These are phyloP conservation scores for Fomitopsis serialis DNA, from an alignment of 768 basidiomycete genomes.

Conservation along the genomic window DNA sequence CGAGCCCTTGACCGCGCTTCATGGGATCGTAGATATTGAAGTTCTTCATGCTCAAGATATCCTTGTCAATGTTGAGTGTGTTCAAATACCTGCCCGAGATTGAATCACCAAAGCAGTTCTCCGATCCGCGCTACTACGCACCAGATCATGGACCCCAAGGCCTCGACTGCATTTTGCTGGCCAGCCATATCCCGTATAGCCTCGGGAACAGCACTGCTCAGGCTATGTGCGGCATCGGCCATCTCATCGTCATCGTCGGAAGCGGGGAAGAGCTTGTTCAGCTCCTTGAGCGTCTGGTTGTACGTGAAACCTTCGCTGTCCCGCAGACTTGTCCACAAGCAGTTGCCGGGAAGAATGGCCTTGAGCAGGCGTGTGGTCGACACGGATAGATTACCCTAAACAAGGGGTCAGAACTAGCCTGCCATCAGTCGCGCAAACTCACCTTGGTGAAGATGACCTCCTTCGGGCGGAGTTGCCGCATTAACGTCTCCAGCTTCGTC, in stretches of 20 bases:
- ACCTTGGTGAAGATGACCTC: conserved; percentile 92
- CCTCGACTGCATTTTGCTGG: conserved; percentile 66
- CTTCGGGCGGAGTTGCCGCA: conserved; percentile 87
- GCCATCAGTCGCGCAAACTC: background rate
- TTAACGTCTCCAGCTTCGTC: conserved; percentile 88
- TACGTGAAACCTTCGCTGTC: conserved; percentile 79
- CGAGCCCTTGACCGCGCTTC: conserved; percentile 77
- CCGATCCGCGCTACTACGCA: conserved; percentile 26
- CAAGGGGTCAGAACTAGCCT: background rate
- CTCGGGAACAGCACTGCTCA: conserved; percentile 47
- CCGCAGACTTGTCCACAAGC: conserved; percentile 86
- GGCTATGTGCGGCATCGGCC: conserved; percentile 38
- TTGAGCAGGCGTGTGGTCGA: conserved; percentile 80
- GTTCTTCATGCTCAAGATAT: conserved; percentile 92
- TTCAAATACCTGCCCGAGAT: conserved; percentile 62
- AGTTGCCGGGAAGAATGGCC: conserved; percentile 68
- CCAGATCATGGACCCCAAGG: conserved; percentile 92
- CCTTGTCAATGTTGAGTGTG: conserved; percentile 93
- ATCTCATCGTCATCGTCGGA: conserved; percentile 37
- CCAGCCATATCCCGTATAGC: conserved; percentile 71
- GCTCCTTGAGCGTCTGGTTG: conserved; percentile 60
- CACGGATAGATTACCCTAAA: conserved; percentile 81
- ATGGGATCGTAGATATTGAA: conserved; percentile 98
- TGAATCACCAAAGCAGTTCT: background rate
- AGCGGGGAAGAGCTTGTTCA: conserved; percentile 60